These are phyloP conservation scores for Theobroma grandiflorum DNA, from an alignment of 441 rosid species.

Conservation along the genomic window DNA sequence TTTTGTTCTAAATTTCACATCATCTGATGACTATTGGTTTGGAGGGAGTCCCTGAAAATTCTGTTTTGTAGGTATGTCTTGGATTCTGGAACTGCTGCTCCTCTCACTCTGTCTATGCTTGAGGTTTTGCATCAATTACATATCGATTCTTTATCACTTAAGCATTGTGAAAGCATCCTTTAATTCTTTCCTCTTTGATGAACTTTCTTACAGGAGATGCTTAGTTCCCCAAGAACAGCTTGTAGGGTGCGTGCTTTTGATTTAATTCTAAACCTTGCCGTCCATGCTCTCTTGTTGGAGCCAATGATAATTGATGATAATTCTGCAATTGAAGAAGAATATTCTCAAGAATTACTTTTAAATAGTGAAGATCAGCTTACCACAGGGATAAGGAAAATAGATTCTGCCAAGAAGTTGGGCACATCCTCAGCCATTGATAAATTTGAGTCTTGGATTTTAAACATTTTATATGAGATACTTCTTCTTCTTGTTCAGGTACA, in stretches of 20 bases:
- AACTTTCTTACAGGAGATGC: slow-evolving; percentile 83
- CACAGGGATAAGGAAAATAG: slow-evolving; percentile 56
- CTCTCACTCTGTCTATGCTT: slow-evolving; percentile 96
- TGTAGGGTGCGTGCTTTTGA: slow-evolving; percentile 96
- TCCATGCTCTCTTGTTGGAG: slow-evolving; percentile 94
- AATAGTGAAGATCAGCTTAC: slow-evolving; percentile 65
- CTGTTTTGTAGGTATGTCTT: slow-evolving; percentile 84
- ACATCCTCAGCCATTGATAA: slow-evolving; percentile 73
- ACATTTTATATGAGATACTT: slow-evolving; percentile 88
- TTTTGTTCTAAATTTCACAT: slow-evolving; percentile 5
- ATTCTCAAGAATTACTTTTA: slow-evolving; percentile 70
- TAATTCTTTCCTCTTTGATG: slow-evolving; percentile 26
- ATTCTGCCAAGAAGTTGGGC: slow-evolving; percentile 57
- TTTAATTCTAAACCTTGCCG: slow-evolving; percentile 95
- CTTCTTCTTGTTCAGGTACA: slow-evolving; percentile 97
- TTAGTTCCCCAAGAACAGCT: slow-evolving; percentile 77
- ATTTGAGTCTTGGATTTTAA: slow-evolving; percentile 94
- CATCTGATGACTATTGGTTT: slow-evolving; percentile 19
- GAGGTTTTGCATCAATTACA: slow-evolving; percentile 63
- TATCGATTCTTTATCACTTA: slow-evolving; percentile 27
- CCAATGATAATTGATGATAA: slow-evolving; percentile 74
- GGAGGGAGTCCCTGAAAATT: slow-evolving; percentile 26
- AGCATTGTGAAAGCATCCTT: slow-evolving; percentile 31
- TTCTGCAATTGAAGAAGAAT: slow-evolving; percentile 88
- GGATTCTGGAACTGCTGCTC: slow-evolving; percentile 98